A percentile compares a stretch with the other conserved stretches of the same genome.
These are phyloP conservation scores for Prillingera fragicola DNA, from an alignment of 1,284 basidiomycete genomes.

Conservation along the genomic window DNA sequence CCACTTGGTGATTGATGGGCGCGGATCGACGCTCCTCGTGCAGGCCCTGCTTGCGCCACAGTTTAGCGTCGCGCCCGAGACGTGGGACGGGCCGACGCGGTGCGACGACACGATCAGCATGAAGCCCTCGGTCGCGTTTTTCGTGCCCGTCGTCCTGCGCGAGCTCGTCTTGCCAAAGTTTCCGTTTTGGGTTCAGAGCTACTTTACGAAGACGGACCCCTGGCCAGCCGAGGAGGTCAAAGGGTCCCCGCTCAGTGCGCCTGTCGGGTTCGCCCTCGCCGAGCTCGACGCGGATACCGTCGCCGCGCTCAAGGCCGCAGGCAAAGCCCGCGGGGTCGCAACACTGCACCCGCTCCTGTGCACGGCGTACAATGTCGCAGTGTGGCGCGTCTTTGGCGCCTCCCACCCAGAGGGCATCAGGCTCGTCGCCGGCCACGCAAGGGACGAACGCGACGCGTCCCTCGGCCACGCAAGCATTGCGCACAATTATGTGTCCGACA, in stretches of 20 bases:
- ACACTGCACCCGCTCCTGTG: slow-evolving; percentile 38
- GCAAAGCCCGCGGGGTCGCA: slow-evolving; percentile 20
- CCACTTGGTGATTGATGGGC: too few species aligned
- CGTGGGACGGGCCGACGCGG: slow-evolving; percentile 1
- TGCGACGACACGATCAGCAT: slow-evolving; percentile 28
- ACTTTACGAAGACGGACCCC: slow-evolving; percentile 12
- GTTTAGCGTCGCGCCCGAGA: not conserved
- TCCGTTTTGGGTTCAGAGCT: slow-evolving; percentile 26
- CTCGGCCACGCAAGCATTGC: slow-evolving; percentile 27
- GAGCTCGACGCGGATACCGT: slow-evolving; percentile 12
- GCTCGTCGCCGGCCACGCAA: slow-evolving; percentile 7
- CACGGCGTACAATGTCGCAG: slow-evolving; percentile 22
- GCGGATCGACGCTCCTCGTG: too few species aligned
- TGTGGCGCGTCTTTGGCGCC: slow-evolving; percentile 24
- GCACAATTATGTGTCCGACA: slow-evolving; percentile 30
- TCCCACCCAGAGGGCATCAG: slow-evolving; percentile 6
- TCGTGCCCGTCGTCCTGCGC: slow-evolving; percentile 28
- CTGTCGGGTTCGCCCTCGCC: slow-evolving; percentile 13
- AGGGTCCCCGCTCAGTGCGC: slow-evolving; percentile 1
- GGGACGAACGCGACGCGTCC: slow-evolving; percentile 22
- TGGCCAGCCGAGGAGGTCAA: slow-evolving; percentile 27
- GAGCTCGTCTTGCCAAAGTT: slow-evolving; percentile 33
- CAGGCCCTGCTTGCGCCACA: not conserved
- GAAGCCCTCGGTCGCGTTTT: slow-evolving; percentile 15
- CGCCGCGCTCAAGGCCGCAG: slow-evolving; percentile 15